Conservation (phyloP, 2,329 filamentous ascomycete species). For the Colletotrichum neosansevieriae region DNA sequence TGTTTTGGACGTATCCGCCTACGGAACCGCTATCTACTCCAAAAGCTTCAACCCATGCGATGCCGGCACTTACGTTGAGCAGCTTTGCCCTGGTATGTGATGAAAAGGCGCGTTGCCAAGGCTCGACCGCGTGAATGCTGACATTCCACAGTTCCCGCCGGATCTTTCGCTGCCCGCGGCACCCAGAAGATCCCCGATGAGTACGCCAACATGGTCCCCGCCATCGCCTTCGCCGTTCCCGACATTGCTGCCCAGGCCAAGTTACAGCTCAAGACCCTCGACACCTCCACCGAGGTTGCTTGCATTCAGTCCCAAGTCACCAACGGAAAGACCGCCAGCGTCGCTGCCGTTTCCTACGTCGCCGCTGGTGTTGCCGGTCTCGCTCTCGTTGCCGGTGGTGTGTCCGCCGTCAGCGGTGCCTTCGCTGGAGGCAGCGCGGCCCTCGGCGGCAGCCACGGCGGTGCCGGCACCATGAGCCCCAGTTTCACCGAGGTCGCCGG, state of each 20-base stretch:
- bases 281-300: slow-evolving; percentile 67
- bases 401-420: slow-evolving; percentile 75
- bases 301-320: slow-evolving; percentile 85
- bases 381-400: slow-evolving; percentile 79
- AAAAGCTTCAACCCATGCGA: slow-evolving; percentile 89
- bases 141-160: slow-evolving; percentile 72
- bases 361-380: slow-evolving; percentile 88
- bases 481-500: slow-evolving; percentile 87
- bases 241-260: slow-evolving; percentile 90
- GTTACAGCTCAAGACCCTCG: slow-evolving; percentile 75
- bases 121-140: slow-evolving; percentile 30
- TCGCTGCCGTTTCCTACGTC: slow-evolving; percentile 84
- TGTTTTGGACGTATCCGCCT: slow-evolving; percentile 80
- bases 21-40: slow-evolving; percentile 83
- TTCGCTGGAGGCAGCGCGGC: slow-evolving; percentile 65
- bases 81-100: slow-evolving; percentile 83
- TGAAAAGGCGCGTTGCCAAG: not conserved
- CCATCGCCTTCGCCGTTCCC: slow-evolving; percentile 90
- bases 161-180: slow-evolving; percentile 79
- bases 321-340: slow-evolving; percentile 86
- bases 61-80: slow-evolving; percentile 70
- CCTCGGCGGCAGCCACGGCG: slow-evolving; percentile 65
- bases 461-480: slow-evolving; percentile 77
- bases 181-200: slow-evolving; percentile 76
- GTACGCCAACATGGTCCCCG: slow-evolving; percentile 81